Base-by-base conservation (phyloP, 805 yeast genomes). In the Groenewaldozyma salmanticensis region DNA sequence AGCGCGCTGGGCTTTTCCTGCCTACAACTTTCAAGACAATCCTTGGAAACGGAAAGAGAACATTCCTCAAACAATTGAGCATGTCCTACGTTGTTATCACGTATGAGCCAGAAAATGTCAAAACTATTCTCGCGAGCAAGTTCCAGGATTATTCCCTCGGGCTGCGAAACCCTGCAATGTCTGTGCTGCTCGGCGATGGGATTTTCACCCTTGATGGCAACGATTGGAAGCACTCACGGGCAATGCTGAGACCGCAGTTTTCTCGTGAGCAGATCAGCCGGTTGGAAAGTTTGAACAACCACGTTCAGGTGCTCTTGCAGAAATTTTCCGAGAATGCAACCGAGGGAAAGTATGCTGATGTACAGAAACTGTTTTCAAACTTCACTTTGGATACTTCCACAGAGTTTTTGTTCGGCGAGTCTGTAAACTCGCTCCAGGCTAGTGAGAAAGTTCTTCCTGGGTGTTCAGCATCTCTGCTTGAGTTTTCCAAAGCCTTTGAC, bases 201-300 rank as follows among this genome's bases (percentile, higher is more conserved):
- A 61, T 62, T 35, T 62, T 62, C 50, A 61, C 65, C 4, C 52
- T 57, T 19, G 55, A 54, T 31, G 62, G 63, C 20, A 50, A 49
- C 29, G 57, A 54, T 20, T 62, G 67, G 67, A 53, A 55, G 36
- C 65, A 62, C 40, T 57, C 65, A n/a, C 50, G 67, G 11, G 53
- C 59, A 4, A 42, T 62, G 53, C 51, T 62, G 33, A 52, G 65
- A 27, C 67, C 67, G 4, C 63, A 60, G 46, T 62, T 62, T 47
- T 38, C 52, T 33, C 47, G 58, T 3, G 57, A 55, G 32, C 62
- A 60, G 50, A 53, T 61, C 20, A 47, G 55, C 15, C 57, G 55
- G 20, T 46, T 60, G 1, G 47, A 43, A 5, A 38, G 46, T 33
- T 39, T 62, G 18, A 47, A 51, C 17, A 37, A 21, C n/a, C 67